A percentile compares a stretch with the other conserved stretches of the same genome.
These are phyloP conservation scores for Macadamia integrifolia DNA, from an alignment of 164 flowering plant species.

Conservation along the genomic window DNA sequence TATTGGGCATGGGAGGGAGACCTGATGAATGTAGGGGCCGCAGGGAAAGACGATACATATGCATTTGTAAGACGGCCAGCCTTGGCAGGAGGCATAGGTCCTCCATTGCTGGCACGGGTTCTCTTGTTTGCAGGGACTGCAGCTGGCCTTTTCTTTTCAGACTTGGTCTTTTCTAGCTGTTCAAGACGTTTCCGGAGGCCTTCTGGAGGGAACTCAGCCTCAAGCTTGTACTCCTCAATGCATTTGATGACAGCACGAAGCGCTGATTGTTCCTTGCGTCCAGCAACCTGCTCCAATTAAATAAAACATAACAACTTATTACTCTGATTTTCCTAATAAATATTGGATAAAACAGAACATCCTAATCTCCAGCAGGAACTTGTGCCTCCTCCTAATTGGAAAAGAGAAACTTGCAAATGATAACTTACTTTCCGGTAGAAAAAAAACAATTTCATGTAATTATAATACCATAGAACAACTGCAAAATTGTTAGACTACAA, in stretches of 20 bases:
- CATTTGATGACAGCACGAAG: slow-evolving; percentile 82
- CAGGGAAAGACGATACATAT: slow-evolving; percentile 87
- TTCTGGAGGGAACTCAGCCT: slow-evolving; percentile 79
- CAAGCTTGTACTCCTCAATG: slow-evolving; percentile 94
- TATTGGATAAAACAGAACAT: too few relatives aligned
- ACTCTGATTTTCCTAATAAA: too few relatives aligned
- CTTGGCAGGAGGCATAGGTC: slow-evolving; percentile 99
- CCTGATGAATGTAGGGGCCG: slow-evolving; percentile 56
- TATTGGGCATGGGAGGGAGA: slow-evolving; percentile 65
- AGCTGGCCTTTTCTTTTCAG: slow-evolving; percentile 73
- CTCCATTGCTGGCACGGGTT: slow-evolving; percentile 77
- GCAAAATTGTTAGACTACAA: too few relatives aligned
- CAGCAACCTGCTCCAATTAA: slow-evolving; percentile 45
- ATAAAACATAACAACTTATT: too few relatives aligned
- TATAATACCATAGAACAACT: too few relatives aligned
- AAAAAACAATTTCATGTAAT: too few relatives aligned
- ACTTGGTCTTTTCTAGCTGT: slow-evolving; percentile 80
- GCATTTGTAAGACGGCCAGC: slow-evolving; percentile 91
- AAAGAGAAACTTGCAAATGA: too few relatives aligned
- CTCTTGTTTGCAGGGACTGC: slow-evolving; percentile 84
- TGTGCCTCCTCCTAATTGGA: too few relatives aligned
- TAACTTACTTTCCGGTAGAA: too few relatives aligned
- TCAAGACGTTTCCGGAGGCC: slow-evolving; percentile 83
- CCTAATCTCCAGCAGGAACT: too few relatives aligned
- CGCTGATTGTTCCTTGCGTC: slow-evolving; percentile 91